These are phyloP conservation scores for Apiospora hydei DNA, from an alignment of 2,329 filamentous ascomycete species.

Conservation along the genomic window DNA sequence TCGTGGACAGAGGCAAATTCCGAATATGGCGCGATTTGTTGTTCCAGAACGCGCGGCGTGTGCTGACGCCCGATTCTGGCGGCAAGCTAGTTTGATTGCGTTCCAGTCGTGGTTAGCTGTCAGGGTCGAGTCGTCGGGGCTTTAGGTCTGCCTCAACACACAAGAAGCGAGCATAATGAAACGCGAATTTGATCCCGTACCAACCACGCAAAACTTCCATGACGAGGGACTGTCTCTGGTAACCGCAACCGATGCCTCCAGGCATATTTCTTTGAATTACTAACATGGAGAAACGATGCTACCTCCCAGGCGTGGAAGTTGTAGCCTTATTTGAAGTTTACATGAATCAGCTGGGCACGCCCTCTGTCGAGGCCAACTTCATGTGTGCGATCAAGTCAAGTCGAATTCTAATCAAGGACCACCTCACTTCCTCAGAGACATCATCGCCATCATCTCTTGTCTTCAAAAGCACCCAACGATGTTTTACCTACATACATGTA, in stretches of 20 bases:
- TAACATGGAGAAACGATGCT: background rate
- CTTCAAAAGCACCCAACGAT: too few species aligned
- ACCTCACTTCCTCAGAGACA: too few species aligned
- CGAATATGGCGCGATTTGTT: conserved; percentile 15
- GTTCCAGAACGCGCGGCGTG: conserved; percentile 1
- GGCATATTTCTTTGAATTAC: background rate
- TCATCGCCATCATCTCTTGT: too few species aligned
- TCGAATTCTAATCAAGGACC: too few species aligned
- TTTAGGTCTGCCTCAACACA: background rate
- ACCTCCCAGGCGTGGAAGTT: too few species aligned
- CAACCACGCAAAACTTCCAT: background rate
- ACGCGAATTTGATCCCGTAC: background rate
- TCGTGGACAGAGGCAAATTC: conserved; percentile 13
- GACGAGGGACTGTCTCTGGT: background rate
- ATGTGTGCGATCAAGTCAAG: too few species aligned
- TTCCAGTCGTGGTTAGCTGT: background rate
- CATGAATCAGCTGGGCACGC: too few species aligned
- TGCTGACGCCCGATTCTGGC: conserved; percentile 1
- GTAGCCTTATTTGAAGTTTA: too few species aligned
- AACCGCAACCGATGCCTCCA: background rate
- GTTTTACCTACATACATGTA: too few species aligned
- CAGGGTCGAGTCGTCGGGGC: background rate
- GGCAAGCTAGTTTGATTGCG: background rate
- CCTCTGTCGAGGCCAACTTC: too few species aligned
- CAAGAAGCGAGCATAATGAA: background rate